Base-by-base conservation (phyloP, 352 stramenopile genomes). In the Phytophthora kernoviae region DNA sequence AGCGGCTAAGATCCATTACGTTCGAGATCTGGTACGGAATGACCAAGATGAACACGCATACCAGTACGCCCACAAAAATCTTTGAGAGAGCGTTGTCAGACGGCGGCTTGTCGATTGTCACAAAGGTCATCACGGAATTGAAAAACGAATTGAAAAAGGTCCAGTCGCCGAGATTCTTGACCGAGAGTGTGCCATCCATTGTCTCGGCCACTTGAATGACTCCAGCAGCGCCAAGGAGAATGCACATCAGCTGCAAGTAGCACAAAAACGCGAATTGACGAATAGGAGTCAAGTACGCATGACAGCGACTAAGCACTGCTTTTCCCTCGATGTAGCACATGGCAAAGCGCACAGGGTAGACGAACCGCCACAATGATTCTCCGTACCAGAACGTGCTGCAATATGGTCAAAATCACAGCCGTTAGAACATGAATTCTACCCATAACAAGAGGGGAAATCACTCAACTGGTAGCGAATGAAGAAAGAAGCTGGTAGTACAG, bases 91-190 rank as follows among this genome's bases (percentile, higher is more conserved):
- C 67, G 50, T 93, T 95, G 47, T 95, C 84, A 5, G 86, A 84
- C 2, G 86, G 85, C 9, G 86, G 86, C 27, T 84, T 91, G 53
- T 93, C 79, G 54, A 95, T 95, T 11, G 86, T 93, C 41, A 95
- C 86, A 18, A 95, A 95, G 15, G 91, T 84, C 55, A 95, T 83
- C 7, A 95, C 78, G 18, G 86, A 95, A 51, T 95, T 95, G 75
- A 95, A 95, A 43, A 91, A 92, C 20, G 86, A 73, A 54, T 93
- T 93, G 70, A 95, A 95, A 49, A 93, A 95, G 1, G 86, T 95
- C 86, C 86, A 95, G 45, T 95, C 84, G 34, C 85, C 85, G 4
- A 75, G 62, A 22, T 88, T 73, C 26, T 85, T 90, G 8, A 79
- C 75, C 34, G 55, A 72, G 39, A 67, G 59, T 4, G 54, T 72